phyloP scores from a whole-genome alignment of 805 yeast genomes.

The Saturnispora serradocipensis region DNA sequence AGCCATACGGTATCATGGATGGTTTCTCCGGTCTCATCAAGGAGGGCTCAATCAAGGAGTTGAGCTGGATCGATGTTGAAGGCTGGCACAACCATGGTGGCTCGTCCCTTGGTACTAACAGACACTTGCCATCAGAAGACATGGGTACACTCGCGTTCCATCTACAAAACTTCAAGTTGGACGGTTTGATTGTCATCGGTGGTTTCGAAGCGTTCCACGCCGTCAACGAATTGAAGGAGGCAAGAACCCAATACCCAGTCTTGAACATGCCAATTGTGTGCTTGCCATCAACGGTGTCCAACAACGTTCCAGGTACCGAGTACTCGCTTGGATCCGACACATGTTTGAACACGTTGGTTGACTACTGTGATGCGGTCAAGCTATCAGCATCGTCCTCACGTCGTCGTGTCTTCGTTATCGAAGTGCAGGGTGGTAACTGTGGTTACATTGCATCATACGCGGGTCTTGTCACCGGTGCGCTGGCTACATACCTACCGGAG shows the following conservation, averaged over 20 bases:
- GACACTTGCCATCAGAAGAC: constrained; percentile 76
- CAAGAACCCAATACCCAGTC: constrained; percentile 74
- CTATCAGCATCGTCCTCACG: constrained; percentile 93
- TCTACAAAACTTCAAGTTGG: constrained; percentile 79
- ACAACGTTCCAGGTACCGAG: constrained; percentile 98
- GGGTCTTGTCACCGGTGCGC: constrained; percentile 83
- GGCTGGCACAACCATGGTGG: constrained; percentile 90
- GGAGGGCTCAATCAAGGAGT: constrained; percentile 70
- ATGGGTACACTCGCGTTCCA: constrained; percentile 88
- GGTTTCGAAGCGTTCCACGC: constrained; percentile 96
- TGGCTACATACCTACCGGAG: constrained; percentile 87
- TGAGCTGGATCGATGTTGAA: constrained; percentile 80
- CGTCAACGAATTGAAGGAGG: constrained; percentile 68
- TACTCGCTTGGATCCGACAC: constrained; percentile 94
- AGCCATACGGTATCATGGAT: constrained; percentile 81
- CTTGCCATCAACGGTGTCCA: constrained; percentile 92
- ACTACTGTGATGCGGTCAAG: constrained; percentile 91
- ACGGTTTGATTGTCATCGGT: constrained; percentile 87
- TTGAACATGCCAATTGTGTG: constrained; percentile 91
- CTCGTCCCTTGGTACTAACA: constrained; percentile 93
- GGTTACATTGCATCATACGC: constrained; percentile 88
- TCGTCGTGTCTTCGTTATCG: constrained; percentile 90
- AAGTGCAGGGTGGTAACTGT: constrained; percentile 96
- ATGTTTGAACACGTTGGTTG: constrained; percentile 81
- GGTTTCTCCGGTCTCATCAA: constrained; percentile 89